Evolutionary conservation across 2,329 filamentous ascomycete genomes (phyloP), one percentile per base, ranked within the genome.

Genomic region (Exophiala aquamarina): DNA sequence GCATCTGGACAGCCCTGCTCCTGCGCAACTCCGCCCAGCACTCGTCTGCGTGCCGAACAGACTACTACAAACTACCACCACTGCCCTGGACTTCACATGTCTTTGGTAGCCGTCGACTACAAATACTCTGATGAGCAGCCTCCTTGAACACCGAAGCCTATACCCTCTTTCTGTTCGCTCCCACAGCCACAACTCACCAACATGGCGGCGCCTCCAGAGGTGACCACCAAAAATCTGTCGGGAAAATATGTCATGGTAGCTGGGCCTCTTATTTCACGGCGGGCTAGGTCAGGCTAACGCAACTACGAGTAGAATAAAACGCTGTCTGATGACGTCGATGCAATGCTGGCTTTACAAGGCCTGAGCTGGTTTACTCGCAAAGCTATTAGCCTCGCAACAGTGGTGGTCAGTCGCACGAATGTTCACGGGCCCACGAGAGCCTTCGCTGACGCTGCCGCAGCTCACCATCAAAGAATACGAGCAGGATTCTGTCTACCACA

Each of bases 291-390:
- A 26, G 9, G 32, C 42, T 45, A 26, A 45, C 21, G n/a, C 23
- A 26, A 11, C 23, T 28, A 4, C 4, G 4, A 10, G 13, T 26
- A 92, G 88, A 91, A 93, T 77, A 86, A 87, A 65, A 70, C 72
- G 53, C 74, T 90, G 58, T 90, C 87, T 49, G 83, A 86, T 67
- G 70, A 76, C 56, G 71, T 82, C 38, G 86, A 90, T 50, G 73
- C 82, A 1, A 79, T 86, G 53, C 82, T 95, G 6, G 34, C 44
- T 43, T 50, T 74, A 61, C 86, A 90, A 75, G 84, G 84, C 63
- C 73, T 89, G 51, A 73, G 81, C 66, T 92, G 80, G 79, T 59
- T 91, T 41, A 77, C 78, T 40, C 87, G 89, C 69, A 90, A 85
- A 72, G 81, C 79, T 50, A 81, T 94, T 65, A 68, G 74, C 58